Base-by-base conservation (phyloP, 2,329 filamentous ascomycete genomes). In the Exophiala sideris region DNA sequence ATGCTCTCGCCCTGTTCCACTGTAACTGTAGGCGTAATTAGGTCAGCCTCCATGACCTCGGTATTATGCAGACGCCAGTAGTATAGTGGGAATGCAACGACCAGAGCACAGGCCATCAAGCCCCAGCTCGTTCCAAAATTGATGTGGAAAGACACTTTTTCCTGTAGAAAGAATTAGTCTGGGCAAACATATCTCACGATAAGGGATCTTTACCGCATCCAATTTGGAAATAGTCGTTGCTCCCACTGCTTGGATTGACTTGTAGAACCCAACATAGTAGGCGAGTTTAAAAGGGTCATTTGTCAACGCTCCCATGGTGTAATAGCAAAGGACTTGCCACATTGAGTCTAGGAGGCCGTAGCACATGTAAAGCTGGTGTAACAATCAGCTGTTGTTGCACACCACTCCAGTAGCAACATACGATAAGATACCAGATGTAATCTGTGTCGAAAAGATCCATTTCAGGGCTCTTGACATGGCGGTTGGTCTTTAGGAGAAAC, bases 251-350 rank as follows among this genome's bases (percentile, higher is more conserved):
- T 95, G 90, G 60, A 95, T 88, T 47, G 86, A 86, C 76, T 94
- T 94, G 81, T 94, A 94, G 77, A 88, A 91, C 59, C 89, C 91
- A 39, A 90, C 88, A 66, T 92, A 87, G 77, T 96, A 96, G 74
- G 92, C 91, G 24, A 92, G 82, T 71, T 91, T 92, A 70, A 91
- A 89, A 57, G 88, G 84, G 60, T 92, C 95, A 81, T 97, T 97
- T 68, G 89, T 91, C 40, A 96, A 79, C 6, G 91, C 83, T 47
- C 92, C 92, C 87, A 97, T 96, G 76, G 87, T 79, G 91, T 91
- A 96, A 78, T 96, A 96, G 48, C 91, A 85, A 65, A 79, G 85
- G 0, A 89, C 91, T 76, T 96, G 91, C 86, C 90, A 96, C 52
- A 85, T 81, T 39, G 91, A 89, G 68, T 96, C 91, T 63, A 85